Conservation (phyloP, 2,329 filamentous ascomycete species). For the Paracorniculantispora psalliotae region DNA sequence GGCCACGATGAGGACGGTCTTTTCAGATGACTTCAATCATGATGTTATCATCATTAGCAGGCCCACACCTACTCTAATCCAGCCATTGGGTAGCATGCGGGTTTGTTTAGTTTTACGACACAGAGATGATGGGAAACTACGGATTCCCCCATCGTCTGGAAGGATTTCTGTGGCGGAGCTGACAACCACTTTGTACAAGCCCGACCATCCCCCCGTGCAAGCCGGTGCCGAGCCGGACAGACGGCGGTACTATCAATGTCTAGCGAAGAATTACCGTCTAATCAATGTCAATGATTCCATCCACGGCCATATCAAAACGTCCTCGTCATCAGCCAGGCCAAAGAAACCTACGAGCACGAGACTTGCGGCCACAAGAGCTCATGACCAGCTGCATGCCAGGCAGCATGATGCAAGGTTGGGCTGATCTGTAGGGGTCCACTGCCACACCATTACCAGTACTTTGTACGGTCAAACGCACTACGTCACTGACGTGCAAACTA, state of each 20-base stretch:
- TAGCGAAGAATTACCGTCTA: not conserved
- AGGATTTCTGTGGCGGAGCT: not conserved
- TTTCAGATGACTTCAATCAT: not conserved
- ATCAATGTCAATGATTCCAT: not conserved
- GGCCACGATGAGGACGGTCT: not conserved
- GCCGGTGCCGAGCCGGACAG: not conserved
- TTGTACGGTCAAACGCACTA: not conserved
- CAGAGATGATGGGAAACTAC: not conserved
- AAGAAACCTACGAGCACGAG: not conserved
- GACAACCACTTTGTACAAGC: not conserved
- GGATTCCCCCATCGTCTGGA: not conserved
- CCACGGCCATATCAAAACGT: too few species aligned
- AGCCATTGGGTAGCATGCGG: not conserved
- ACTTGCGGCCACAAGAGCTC: not conserved
- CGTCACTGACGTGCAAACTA: not conserved
- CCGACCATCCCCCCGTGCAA: not conserved
- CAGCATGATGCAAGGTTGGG: not conserved
- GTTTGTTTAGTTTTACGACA: not conserved
- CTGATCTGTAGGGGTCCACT: not conserved
- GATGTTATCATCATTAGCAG: conserved; percentile 5
- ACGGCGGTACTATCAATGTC: not conserved
- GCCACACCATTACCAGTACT: not conserved
- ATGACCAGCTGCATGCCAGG: not conserved
- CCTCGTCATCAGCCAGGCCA: not conserved
- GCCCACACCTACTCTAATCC: not conserved